Conservation (phyloP, 2,329 filamentous ascomycete genomes). For the Colletotrichum chrysophilum region DNA sequence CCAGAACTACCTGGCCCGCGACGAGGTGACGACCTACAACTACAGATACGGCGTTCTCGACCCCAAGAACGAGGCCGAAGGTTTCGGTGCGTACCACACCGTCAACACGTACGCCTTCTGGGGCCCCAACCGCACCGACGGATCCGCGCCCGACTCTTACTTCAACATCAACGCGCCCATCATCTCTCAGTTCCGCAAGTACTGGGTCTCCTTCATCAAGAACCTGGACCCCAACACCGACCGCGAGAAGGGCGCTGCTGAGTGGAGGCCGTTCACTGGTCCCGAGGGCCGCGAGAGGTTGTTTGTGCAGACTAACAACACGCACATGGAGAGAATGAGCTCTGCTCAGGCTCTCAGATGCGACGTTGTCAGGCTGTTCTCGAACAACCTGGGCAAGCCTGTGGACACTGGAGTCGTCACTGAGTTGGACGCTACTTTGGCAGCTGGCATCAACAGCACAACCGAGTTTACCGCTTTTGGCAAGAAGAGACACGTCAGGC, state of each 20-base stretch:
- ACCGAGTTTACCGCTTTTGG: constrained; percentile 8
- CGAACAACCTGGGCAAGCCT: constrained; percentile 19
- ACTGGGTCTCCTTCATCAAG: constrained; percentile 78
- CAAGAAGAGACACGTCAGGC: background rate
- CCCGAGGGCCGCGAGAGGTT: constrained; percentile 37
- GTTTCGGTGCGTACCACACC: constrained; percentile 70
- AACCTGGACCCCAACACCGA: constrained; percentile 67
- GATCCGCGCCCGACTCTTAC: constrained; percentile 60
- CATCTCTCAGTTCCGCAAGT: constrained; percentile 67
- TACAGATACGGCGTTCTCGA: constrained; percentile 76
- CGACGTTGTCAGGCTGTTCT: constrained; percentile 6
- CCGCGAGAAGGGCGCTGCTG: constrained; percentile 48
- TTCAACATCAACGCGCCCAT: constrained; percentile 58
- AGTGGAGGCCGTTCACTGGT: constrained; percentile 53
- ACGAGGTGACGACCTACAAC: constrained; percentile 57
- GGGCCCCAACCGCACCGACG: constrained; percentile 61
- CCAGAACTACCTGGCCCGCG: constrained; percentile 29
- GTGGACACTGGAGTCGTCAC: constrained; percentile 11
- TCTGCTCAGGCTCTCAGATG: constrained; percentile 18
- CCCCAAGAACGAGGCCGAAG: constrained; percentile 51
- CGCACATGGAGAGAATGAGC: constrained; percentile 44
- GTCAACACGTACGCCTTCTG: constrained; percentile 72
- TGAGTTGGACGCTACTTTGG: constrained; percentile 13
- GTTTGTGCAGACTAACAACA: constrained; percentile 46
- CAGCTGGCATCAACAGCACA: constrained; percentile 12